A percentile compares a stretch with the other conserved stretches of the same genome.
phyloP scores from a whole-genome alignment of 2,329 filamentous ascomycete species.

The Sporothrix phasma region DNA sequence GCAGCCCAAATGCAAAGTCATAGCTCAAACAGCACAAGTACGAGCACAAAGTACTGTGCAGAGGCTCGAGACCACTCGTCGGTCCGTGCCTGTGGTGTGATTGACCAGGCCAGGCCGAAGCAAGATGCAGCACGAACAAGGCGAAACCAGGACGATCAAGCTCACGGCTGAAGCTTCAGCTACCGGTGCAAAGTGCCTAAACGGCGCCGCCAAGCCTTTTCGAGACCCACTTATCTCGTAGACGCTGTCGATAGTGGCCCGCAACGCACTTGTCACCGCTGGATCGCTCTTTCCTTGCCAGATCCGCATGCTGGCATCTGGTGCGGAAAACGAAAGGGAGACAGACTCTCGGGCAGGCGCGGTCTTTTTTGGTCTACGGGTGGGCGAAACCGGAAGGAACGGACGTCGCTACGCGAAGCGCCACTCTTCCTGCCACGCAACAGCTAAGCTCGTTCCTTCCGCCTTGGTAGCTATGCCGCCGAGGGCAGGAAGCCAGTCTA shows the following conservation, averaged over 20 bases:
- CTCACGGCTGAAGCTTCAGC: no score
- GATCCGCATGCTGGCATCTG: neutral
- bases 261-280: neutral
- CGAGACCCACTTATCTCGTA: neutral
- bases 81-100: no score
- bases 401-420: neutral
- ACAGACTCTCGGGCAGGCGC: neutral
- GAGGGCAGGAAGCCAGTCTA: neutral
- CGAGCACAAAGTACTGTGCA: neutral
- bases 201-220: neutral
- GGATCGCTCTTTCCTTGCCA: neutral
- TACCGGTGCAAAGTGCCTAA: no score
- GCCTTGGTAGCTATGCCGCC: neutral
- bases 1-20: no score
- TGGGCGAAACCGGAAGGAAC: conserved; percentile 1
- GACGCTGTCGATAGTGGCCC: neutral
- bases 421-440: neutral
- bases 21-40: neutral
- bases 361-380: neutral
- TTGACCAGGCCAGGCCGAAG: neutral
- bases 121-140: no score
- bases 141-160: no score
- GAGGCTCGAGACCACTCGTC: neutral
- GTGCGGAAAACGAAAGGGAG: neutral
- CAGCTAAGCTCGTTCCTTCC: neutral